Evolutionary conservation across 1,139 yeast genomes (phyloP), one percentile per base, ranked within the genome.

Genomic region (Geotrichum candidum): DNA sequence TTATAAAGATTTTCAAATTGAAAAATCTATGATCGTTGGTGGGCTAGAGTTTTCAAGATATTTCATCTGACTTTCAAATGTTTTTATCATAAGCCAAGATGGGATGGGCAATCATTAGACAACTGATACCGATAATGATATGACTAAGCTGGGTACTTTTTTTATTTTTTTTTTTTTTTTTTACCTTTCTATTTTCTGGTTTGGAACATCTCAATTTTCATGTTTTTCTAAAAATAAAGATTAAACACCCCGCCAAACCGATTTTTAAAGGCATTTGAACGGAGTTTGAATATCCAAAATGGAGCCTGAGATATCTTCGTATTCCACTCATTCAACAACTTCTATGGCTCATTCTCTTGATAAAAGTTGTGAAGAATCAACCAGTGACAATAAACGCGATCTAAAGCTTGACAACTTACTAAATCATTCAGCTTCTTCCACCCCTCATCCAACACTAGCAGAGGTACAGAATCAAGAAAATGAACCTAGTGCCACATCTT

Each of bases 341-440:
- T 46, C 60, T n/a, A 57, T 57, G 29, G 45, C 59, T 5, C 52
- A 51, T 25, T 27, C 51, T 11, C 52, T 41, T 27, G 55, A 56
- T 25, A 18, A 18, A 27, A 29, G 48, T 41, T 5, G 10, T 15
- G 23, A n/a, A 41, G 23, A 41, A n/a, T 41, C 48, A 7, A n/a
- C 22, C 18, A 9, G 10, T 41, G 48, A n/a, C 48, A 41, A 6
- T 41, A 41, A 41, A 41, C 48, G 22, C 48, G 48, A 41, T 1
- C 22, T 41, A n/a, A 41, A 41, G 22, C 7, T 41, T 41, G 18
- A 41, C 48, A 41, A 41, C 22, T n/a, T 41, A n/a, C 48, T 41
- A 15, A n/a, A 41, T 18, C 48, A 41, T n/a, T 3, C 48, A 41
- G 10, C 22, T 41, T 15, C 41, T 15, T n/a, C n/a, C 3, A 6